Percentiles rank a stretch among this genome's conserved stretches.
Conservation (phyloP, 148 eudicot genomes). For the Diospyros kaki region DNA sequence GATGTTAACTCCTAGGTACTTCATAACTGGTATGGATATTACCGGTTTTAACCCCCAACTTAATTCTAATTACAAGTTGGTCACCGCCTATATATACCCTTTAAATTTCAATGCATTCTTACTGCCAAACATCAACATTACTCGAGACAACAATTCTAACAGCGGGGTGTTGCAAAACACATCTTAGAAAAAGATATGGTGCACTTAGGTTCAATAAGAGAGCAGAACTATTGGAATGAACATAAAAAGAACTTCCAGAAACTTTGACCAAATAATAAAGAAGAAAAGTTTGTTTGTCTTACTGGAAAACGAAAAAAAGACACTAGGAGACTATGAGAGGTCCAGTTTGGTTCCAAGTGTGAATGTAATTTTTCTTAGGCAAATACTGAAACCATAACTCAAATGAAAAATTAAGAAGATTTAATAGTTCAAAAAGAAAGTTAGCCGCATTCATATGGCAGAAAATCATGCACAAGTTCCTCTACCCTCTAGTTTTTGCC, state of each 20-base stretch:
- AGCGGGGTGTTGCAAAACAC: not conserved
- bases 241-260: not conserved
- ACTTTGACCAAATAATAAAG: not conserved
- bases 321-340: not conserved
- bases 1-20: no score
- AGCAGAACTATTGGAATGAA: not conserved
- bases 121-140: no score
- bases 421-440: not conserved
- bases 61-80: no score
- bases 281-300: not conserved
- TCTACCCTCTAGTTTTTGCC: no score
- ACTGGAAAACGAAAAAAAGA: not conserved
- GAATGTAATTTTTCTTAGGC: not conserved
- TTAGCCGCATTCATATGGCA: no score
- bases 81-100: no score
- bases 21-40: no score
- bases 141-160: no score
- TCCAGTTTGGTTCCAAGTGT: not conserved
- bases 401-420: not conserved
- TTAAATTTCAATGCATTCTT: no score
- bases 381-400: not conserved
- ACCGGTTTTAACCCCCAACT: no score
- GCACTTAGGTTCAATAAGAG: no score
- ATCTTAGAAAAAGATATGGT: not conserved
- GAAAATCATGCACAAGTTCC: no score